These are phyloP conservation scores for Phaffomyces thermotolerans DNA, from an alignment of 805 yeast species.

Conservation along the genomic window DNA sequence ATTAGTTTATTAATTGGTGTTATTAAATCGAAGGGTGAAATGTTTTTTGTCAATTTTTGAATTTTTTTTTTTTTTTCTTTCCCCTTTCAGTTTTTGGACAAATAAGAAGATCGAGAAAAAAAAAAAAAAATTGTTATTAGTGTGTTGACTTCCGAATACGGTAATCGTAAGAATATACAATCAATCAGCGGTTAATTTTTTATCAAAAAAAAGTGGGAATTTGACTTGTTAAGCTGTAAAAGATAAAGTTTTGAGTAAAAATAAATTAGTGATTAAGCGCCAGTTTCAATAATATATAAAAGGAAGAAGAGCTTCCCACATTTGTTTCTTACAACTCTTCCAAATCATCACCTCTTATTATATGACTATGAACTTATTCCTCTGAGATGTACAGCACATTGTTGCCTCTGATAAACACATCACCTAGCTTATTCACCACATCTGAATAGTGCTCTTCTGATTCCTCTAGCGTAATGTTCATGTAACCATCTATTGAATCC, in stretches of 20 bases:
- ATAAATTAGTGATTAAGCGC: too few relatives aligned
- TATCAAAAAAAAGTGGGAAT: too few relatives aligned
- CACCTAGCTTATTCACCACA: constrained; percentile 44
- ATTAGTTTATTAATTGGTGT: background rate
- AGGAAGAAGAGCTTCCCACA: too few relatives aligned
- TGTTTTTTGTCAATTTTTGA: constrained; percentile 1
- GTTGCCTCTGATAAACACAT: constrained; percentile 82
- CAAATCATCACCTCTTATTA: too few relatives aligned
- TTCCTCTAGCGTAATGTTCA: constrained; percentile 85
- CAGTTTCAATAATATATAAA: too few relatives aligned
- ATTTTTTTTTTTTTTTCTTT: too few relatives aligned
- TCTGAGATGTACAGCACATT: constrained; percentile 32
- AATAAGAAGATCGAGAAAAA: background rate
- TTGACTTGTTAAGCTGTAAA: too few relatives aligned
- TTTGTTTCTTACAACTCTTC: too few relatives aligned
- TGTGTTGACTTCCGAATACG: constrained; percentile 9
- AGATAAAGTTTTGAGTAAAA: too few relatives aligned
- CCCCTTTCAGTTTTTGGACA: too few relatives aligned
- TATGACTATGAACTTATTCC: constrained; percentile 9
- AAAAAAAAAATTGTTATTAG: background rate
- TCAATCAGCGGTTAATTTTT: background rate
- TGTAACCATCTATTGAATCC: constrained; percentile 92
- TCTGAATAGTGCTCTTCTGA: constrained; percentile 59
- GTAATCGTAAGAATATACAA: constrained; percentile 1
- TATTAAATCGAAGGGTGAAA: background rate